Base-by-base conservation (phyloP, 352 stramenopile species). In the Globisporangium canariense region DNA sequence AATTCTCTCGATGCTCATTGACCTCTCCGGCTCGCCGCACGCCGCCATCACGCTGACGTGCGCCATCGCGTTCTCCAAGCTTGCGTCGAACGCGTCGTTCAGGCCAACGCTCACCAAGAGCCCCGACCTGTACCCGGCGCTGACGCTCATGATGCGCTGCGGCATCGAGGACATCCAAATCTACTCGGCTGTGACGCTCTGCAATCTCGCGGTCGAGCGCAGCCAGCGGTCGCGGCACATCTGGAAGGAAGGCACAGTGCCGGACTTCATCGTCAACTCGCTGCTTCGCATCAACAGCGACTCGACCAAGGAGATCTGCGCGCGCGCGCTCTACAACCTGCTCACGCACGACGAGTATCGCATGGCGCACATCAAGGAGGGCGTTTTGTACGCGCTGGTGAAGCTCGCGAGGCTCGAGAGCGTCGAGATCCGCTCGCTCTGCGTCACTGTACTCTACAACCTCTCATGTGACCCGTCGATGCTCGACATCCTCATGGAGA, bases 191-290 rank as follows among this genome's bases (percentile, higher is more conserved):
- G 85, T 91, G 18, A 83, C 86, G 22, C 70, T 96, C 25, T 96
- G 89, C 69, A 96, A 94, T 60, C 66, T 96, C 25, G 83, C 83
- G 0, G 86, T 91, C 9, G 85, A 93, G 64, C 75, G 76, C 36
- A 77, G 72, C 0, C 70, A 87, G 45, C 78, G 85, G 1, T 78
- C 77, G 30, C 78, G 78, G 5, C 77, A 91, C 65, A 85, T 96
- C 32, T 94, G 86, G 86, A 91, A 90, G 55, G 86, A 94, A 78
- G 86, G 86, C 40, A 94, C 86, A 0, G 84, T 94, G 30, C 82
- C 83, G 9, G 88, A 96, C 70, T 96, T 96, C 46, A 94, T 96
- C 54, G 89, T 96, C 56, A 96, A 96, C 64, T 89, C 87, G 14
- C 70, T 96, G 34, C 66, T 96, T 41, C 86, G 89, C 11, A 94